Conservation (phyloP, 805 yeast species). For the Sungouiozyma intestinalis region DNA sequence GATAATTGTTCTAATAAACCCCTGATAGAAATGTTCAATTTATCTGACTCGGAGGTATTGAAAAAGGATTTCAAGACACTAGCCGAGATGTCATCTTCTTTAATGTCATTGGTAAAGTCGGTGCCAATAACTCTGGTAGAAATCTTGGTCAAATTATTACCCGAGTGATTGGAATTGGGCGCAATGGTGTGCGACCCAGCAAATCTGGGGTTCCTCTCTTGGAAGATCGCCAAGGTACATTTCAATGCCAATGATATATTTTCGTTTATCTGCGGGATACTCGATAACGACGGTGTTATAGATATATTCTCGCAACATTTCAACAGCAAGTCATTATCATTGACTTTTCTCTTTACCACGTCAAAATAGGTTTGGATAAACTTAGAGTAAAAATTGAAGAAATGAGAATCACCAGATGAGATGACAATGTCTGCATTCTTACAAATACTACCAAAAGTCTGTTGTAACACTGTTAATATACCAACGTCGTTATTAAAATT, state of each 20-base stretch:
- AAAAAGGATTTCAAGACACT: slow-evolving; percentile 48
- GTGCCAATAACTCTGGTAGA: slow-evolving; percentile 21
- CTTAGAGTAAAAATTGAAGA: slow-evolving; percentile 36
- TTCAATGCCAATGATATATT: slow-evolving; percentile 19
- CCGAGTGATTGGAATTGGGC: too few species aligned
- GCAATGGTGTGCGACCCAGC: too few species aligned
- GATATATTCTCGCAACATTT: slow-evolving; percentile 27
- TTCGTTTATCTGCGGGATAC: slow-evolving; percentile 21
- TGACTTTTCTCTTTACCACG: slow-evolving; percentile 15
- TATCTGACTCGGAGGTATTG: slow-evolving; percentile 50
- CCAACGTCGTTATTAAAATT: slow-evolving; percentile 46
- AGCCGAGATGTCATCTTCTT: slow-evolving; percentile 26
- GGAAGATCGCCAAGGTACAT: slow-evolving; percentile 17
- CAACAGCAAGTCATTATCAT: slow-evolving; percentile 22
- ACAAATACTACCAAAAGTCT: slow-evolving; percentile 40
- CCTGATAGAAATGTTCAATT: slow-evolving; percentile 46
- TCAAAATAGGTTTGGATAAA: slow-evolving; percentile 27
- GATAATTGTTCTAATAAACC: slow-evolving; percentile 40
- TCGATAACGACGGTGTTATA: slow-evolving; percentile 19
- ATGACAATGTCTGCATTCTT: slow-evolving; percentile 48
- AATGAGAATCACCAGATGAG: slow-evolving; percentile 54
- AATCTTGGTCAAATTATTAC: slow-evolving; percentile 24
- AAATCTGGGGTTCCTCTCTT: slow-evolving; percentile 20
- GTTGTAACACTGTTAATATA: slow-evolving; percentile 42
- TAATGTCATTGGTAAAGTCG: slow-evolving; percentile 15